Evolutionary conservation across 140 eudicot species (phyloP), one percentile per base, ranked within the genome.

Genomic region (Senecio squalidus): DNA sequence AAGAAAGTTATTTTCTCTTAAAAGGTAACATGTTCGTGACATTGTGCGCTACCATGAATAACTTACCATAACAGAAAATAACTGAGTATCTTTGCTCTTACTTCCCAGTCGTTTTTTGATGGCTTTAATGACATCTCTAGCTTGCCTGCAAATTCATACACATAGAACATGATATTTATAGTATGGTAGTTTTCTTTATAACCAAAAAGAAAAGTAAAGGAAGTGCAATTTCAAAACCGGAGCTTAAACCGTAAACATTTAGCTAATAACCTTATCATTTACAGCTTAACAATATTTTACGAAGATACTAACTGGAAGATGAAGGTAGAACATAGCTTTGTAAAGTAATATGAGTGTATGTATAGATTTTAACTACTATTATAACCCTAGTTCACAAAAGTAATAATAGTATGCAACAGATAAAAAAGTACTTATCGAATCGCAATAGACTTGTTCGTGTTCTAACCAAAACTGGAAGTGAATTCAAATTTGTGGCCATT

Each of bases 71-170:
- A 84, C 93, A 4, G 98, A 72, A 73, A 62, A 80, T 14, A 92
- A 65, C 70, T 87, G 98, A 55, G 87, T 62, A 54, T 79, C 82
- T 28, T 88, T 45, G 69, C 74, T 77, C 67, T 87, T 92, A 76
- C 89, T 92, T 57, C 84, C 92, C 68, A 92, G 69, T 1, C 96
- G 86, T 66, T 92, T 92, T 74, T 92, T 92, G 11, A 92, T 82
- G 57, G 93, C 77, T 73, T 92, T 92, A 55, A 87, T 78, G 49
- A 92, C 95, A 66, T 87, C 95, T 69, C 62, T 87, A 24, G 98
- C 95, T 76, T 83, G 95, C 81, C 98, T 92, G 79, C 63, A 58
- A n/a, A 68, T 51, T 40, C 27, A 15, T 56, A 56, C 46, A 64
- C 27, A 16, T 51, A 30, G 1, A 30, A 15, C 36, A 68, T 43